Evolutionary conservation across 1,139 yeast species (phyloP).

Genomic region (Eremothecium sinecaudum): DNA sequence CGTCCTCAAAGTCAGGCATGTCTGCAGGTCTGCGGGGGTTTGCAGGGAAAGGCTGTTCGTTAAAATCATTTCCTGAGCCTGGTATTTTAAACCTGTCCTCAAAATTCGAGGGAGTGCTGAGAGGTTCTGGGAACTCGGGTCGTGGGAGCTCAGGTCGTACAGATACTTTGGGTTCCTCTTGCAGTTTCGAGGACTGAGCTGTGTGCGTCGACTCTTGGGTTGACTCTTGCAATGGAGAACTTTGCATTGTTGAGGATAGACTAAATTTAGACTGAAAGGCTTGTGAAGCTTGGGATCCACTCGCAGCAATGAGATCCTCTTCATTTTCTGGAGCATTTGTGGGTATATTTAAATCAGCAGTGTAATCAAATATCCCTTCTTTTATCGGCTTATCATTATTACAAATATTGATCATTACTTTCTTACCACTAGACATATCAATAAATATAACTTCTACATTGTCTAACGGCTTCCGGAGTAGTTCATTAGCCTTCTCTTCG

Average conservation of each 20-base stretch:
- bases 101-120: not conserved
- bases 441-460: conserved; percentile 7
- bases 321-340: not conserved
- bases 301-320: not conserved
- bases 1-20: conserved; percentile 53
- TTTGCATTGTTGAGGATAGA: too few species aligned
- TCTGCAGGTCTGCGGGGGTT: conserved; percentile 27
- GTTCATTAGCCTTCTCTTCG: conserved; percentile 1
- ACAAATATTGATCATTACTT: conserved; percentile 12
- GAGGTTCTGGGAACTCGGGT: conserved; percentile 1
- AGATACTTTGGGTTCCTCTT: too few species aligned
- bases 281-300: not conserved
- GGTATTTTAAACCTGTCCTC: not conserved
- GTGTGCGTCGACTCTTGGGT: conserved; percentile 17
- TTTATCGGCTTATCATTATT: conserved; percentile 7
- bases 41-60: not conserved
- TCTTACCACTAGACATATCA: conserved; percentile 9
- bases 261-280: conserved; percentile 6
- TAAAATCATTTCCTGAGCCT: not conserved
- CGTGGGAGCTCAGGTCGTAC: not conserved
- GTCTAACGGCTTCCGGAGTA: conserved; percentile 1
- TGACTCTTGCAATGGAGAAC: not conserved
- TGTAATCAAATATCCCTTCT: conserved; percentile 11
- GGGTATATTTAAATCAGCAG: conserved; percentile 7
- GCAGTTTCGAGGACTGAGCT: too few species aligned